Conservation (phyloP, 495 filamentous ascomycete species). For the Hypomontagnella monticulosa region DNA sequence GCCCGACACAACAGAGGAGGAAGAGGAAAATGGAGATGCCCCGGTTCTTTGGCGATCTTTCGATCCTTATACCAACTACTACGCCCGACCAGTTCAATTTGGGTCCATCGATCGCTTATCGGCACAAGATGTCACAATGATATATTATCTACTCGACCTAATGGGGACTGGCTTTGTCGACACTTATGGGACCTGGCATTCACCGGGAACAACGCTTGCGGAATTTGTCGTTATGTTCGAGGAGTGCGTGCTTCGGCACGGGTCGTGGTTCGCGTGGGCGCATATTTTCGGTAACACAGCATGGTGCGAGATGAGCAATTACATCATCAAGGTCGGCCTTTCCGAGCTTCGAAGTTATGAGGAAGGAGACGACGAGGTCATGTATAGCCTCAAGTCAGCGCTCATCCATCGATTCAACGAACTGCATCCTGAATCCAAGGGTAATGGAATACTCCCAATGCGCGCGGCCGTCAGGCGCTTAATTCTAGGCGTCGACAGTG, state of each 20-base stretch:
- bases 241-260: slow-evolving; percentile 38
- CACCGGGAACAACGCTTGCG: not conserved
- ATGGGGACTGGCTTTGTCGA: not conserved
- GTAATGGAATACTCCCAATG: not conserved
- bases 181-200: not conserved
- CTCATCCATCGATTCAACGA: slow-evolving; percentile 9
- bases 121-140: slow-evolving; percentile 33
- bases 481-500: not conserved
- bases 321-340: not conserved
- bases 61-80: slow-evolving; percentile 39
- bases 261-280: slow-evolving; percentile 38
- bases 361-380: not conserved
- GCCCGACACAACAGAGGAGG: too few relatives aligned
- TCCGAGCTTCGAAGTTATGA: slow-evolving; percentile 20
- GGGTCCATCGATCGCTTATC: slow-evolving; percentile 32
- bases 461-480: not conserved
- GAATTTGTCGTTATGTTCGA: slow-evolving; percentile 21
- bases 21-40: too few relatives aligned
- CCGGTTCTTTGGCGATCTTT: too few relatives aligned
- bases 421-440: not conserved
- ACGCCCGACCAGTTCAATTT: slow-evolving; percentile 30
- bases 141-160: slow-evolving; percentile 23
- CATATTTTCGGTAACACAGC: not conserved
- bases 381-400: not conserved
- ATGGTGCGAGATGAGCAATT: not conserved